phyloP scores from a whole-genome alignment of 2,329 filamentous ascomycete species.

The Esteya vermicola region DNA sequence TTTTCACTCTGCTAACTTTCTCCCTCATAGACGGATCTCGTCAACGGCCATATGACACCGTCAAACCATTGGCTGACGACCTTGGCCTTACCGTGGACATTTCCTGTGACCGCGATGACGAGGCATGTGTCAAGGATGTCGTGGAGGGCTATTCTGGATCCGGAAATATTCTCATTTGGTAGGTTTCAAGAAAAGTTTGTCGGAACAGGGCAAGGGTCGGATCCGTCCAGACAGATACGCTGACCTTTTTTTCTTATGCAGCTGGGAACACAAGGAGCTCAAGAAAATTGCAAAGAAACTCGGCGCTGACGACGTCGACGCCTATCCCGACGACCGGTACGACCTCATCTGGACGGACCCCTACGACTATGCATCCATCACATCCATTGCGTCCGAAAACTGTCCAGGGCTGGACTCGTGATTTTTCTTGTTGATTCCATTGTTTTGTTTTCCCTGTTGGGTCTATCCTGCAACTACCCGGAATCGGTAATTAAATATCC shows the following conservation, averaged over 20 bases:
- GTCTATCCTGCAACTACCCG: no score
- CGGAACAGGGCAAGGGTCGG: no score
- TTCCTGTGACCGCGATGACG: conserved; percentile 40
- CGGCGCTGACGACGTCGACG: conserved; percentile 32
- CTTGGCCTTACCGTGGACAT: conserved; percentile 40
- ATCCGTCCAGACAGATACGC: no score
- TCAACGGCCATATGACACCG: conserved; percentile 40
- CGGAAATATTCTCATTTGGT: conserved; percentile 46
- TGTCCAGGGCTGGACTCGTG: conserved; percentile 36
- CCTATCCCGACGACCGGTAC: conserved; percentile 35
- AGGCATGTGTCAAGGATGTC: conserved; percentile 34
- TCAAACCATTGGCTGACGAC: conserved; percentile 39
- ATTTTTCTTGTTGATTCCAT: background rate
- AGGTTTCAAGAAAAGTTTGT: conserved; percentile 8
- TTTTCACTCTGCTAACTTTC: background rate
- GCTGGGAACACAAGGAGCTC: conserved; percentile 29
- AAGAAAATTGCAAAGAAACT: conserved; percentile 35
- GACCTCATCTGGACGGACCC: conserved; percentile 45
- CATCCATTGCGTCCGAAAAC: conserved; percentile 29
- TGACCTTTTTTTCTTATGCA: no score
- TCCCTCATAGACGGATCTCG: conserved; percentile 29
- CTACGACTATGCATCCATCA: conserved; percentile 31
- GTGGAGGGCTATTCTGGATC: conserved; percentile 30
- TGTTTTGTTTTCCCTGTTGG: no score
- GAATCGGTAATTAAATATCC: no score